phyloP scores from a whole-genome alignment of 768 basidiomycete species.

The Phylloporus sp. region DNA sequence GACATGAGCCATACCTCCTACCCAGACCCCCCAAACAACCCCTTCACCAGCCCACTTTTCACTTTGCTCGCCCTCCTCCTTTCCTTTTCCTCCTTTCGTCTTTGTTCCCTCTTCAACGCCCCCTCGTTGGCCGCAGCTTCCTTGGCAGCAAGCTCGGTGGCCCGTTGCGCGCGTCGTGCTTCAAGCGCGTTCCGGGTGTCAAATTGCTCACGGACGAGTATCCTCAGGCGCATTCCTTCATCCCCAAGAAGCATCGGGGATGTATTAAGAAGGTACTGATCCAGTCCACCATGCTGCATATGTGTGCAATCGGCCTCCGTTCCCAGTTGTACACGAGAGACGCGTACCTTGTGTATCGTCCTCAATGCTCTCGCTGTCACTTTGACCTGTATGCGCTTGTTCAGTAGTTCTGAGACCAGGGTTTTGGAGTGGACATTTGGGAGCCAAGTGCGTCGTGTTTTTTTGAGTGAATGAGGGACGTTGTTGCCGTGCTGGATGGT shows the following conservation, averaged over 20 bases:
- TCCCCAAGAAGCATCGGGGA: conserved; percentile 35
- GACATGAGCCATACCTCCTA: background rate
- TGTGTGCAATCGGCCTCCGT: background rate
- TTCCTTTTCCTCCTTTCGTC: conserved; percentile 3
- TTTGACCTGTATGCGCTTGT: conserved; percentile 56
- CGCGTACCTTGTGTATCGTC: conserved; percentile 76
- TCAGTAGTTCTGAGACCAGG: conserved; percentile 62
- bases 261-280: conserved; percentile 59
- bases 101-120: conserved; percentile 6
- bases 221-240: conserved; percentile 45
- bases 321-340: background rate
- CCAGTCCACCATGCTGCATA: conserved; percentile 61
- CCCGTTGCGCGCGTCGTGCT: conserved; percentile 15
- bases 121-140: conserved; percentile 9
- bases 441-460: conserved; percentile 84
- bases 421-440: conserved; percentile 83
- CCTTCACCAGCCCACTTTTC: conserved; percentile 13
- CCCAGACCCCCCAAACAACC: conserved; percentile 15
- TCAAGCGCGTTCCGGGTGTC: conserved; percentile 21
- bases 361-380: conserved; percentile 72
- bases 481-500: conserved; percentile 81
- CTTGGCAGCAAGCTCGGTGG: conserved; percentile 18
- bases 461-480: conserved; percentile 84
- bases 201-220: conserved; percentile 33
- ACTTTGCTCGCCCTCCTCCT: background rate